phyloP scores from a whole-genome alignment of 2,329 filamentous ascomycete species.

The Ceratocystis alfenasii region DNA sequence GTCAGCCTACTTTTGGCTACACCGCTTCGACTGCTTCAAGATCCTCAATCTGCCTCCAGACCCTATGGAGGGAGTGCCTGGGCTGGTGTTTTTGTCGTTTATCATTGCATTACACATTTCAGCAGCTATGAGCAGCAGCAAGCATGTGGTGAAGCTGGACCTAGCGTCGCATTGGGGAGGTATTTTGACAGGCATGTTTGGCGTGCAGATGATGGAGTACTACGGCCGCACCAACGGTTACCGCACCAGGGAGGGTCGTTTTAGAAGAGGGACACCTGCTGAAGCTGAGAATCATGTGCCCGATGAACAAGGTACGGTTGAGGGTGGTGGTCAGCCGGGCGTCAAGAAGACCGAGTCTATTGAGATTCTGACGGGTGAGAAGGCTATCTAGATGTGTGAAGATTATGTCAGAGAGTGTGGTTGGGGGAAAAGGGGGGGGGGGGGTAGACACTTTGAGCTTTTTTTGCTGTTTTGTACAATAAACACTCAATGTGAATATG shows the following conservation, averaged over 20 bases:
- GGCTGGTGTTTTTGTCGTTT: slow-evolving; percentile 42
- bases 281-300: neutral
- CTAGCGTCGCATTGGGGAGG: slow-evolving; percentile 43
- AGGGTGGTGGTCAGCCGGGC: neutral
- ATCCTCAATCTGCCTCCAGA: slow-evolving; percentile 47
- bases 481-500: neutral
- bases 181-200: slow-evolving; percentile 37
- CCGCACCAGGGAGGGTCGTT: slow-evolving; percentile 18
- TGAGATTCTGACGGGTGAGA: slow-evolving; percentile 22
- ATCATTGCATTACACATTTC: slow-evolving; percentile 40
- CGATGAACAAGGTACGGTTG: neutral
- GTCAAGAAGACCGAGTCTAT: slow-evolving; percentile 19
- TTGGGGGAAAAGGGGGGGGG: neutral
- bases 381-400: slow-evolving; percentile 12
- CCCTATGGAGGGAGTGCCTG: slow-evolving; percentile 40
- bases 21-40: slow-evolving; percentile 45
- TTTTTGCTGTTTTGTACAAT: slow-evolving; percentile 5
- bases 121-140: slow-evolving; percentile 34
- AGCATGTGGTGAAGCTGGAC: slow-evolving; percentile 40
- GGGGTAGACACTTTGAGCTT: neutral
- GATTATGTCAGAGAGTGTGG: neutral
- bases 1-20: slow-evolving; percentile 50
- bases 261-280: slow-evolving; percentile 11
- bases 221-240: slow-evolving; percentile 18
- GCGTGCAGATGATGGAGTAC: slow-evolving; percentile 30